Percentiles rank a stretch among this genome's conserved stretches.
Conservation (phyloP, 768 basidiomycete genomes). For the Suillus paluster region DNA sequence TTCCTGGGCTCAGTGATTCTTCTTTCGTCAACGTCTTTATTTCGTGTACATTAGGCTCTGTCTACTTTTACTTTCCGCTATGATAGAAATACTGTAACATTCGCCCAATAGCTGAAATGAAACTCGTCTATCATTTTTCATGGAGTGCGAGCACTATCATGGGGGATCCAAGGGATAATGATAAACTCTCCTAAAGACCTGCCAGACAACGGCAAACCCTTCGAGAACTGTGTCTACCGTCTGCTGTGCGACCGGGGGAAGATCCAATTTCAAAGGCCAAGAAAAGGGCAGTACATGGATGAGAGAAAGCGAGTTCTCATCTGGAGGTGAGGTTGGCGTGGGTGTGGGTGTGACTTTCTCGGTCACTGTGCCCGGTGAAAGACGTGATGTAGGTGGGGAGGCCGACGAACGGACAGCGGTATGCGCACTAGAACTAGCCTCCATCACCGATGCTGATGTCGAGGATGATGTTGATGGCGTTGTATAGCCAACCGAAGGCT, state of each 20-base stretch:
- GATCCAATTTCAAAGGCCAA: slow-evolving; percentile 33
- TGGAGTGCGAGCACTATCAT: slow-evolving; percentile 10
- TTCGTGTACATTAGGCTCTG: background rate
- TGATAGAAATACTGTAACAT: background rate
- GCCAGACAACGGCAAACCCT: slow-evolving; percentile 33
- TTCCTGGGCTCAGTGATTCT: slow-evolving; percentile 51
- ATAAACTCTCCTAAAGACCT: slow-evolving; percentile 34
- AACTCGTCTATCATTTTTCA: background rate
- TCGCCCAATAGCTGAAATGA: background rate
- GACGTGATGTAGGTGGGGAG: slow-evolving; percentile 10
- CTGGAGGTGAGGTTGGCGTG: slow-evolving; percentile 11
- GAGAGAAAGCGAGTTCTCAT: slow-evolving; percentile 25
- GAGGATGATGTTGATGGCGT: slow-evolving; percentile 8
- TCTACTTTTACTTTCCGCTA: background rate
- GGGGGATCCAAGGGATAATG: slow-evolving; percentile 41
- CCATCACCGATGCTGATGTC: slow-evolving; percentile 15
- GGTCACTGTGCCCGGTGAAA: slow-evolving; percentile 16
- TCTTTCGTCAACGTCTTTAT: background rate
- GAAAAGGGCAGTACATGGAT: slow-evolving; percentile 27
- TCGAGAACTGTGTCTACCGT: slow-evolving; percentile 30
- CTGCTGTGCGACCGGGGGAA: slow-evolving; percentile 27
- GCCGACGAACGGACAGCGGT: background rate
- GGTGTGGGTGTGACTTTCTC: slow-evolving; percentile 15
- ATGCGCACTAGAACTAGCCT: slow-evolving; percentile 11
- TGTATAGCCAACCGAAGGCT: slow-evolving; percentile 1